phyloP scores from a whole-genome alignment of 1,284 basidiomycete species.

The Cutaneotrichosporon mucoides region DNA sequence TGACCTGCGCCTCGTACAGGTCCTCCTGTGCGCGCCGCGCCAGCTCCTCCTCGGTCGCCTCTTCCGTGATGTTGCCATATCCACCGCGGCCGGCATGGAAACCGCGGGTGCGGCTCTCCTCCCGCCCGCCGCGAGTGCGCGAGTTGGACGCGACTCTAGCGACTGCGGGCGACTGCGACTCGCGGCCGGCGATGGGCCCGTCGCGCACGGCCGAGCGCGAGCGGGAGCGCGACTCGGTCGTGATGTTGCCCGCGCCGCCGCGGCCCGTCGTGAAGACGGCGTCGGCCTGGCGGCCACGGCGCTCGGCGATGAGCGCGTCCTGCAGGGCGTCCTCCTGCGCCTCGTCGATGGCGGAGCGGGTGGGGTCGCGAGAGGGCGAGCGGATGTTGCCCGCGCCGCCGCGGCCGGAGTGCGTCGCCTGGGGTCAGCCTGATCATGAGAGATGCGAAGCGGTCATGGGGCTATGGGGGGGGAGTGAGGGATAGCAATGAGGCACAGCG shows the following conservation, averaged over 20 bases:
- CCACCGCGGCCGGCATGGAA: slow-evolving; percentile 41
- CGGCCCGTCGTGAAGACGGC: slow-evolving; percentile 42
- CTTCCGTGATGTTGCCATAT: slow-evolving; percentile 46
- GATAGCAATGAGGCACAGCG: no score
- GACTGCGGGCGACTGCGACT: not conserved
- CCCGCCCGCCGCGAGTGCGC: slow-evolving; percentile 1
- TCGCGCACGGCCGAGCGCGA: slow-evolving; percentile 11
- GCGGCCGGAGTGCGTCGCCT: slow-evolving; percentile 47
- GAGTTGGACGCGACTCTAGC: not conserved
- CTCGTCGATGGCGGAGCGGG: slow-evolving; percentile 26
- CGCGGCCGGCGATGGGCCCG: not conserved
- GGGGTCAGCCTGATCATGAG: slow-evolving; percentile 3
- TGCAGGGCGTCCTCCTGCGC: slow-evolving; percentile 42
- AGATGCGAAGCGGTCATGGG: no score
- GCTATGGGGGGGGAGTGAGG: no score
- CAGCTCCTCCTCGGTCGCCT: slow-evolving; percentile 28
- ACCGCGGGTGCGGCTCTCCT: not conserved
- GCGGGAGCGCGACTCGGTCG: slow-evolving; percentile 25
- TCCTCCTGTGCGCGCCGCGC: slow-evolving; percentile 23
- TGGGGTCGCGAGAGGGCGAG: slow-evolving; percentile 39
- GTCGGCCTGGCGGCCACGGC: slow-evolving; percentile 42
- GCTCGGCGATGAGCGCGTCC: slow-evolving; percentile 43
- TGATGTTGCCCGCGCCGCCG: slow-evolving; percentile 47
- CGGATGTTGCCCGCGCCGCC: slow-evolving; percentile 50
- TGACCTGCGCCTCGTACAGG: slow-evolving; percentile 35